phyloP scores from a whole-genome alignment of 169 alveolate genomes.

The Plasmodium berghei region DNA sequence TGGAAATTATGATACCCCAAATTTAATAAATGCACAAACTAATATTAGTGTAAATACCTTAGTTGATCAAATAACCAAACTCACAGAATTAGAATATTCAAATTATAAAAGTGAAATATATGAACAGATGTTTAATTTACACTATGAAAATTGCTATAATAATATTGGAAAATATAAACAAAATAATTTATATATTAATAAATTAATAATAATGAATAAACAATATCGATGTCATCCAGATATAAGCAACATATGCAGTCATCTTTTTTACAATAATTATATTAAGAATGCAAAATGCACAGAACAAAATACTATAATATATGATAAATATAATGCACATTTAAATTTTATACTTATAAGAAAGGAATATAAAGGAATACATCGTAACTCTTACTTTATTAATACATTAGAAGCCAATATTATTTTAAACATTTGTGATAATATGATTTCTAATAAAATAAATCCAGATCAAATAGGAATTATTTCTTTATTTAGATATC shows the following conservation, averaged over 20 bases:
- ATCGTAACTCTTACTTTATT: slow-evolving; percentile 9
- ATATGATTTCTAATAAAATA: slow-evolving; percentile 36
- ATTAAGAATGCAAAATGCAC: slow-evolving; percentile 49
- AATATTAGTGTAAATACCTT: background rate
- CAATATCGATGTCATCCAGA: slow-evolving; percentile 75
- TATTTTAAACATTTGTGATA: slow-evolving; percentile 61
- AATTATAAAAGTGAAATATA: background rate
- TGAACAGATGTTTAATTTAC: slow-evolving; percentile 38
- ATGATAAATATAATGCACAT: slow-evolving; percentile 25
- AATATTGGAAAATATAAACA: background rate
- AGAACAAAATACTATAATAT: slow-evolving; percentile 10
- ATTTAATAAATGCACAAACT: background rate
- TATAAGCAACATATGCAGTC: slow-evolving; percentile 63
- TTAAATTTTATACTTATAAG: slow-evolving; percentile 23
- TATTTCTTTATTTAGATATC: slow-evolving; percentile 21
- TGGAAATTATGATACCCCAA: background rate
- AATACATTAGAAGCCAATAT: slow-evolving; percentile 33
- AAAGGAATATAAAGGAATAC: slow-evolving; percentile 13
- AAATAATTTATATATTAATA: slow-evolving; percentile 3
- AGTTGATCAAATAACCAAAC: background rate
- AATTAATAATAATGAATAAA: slow-evolving; percentile 40
- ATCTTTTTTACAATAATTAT: slow-evolving; percentile 44
- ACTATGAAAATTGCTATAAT: slow-evolving; percentile 1
- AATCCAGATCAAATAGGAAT: slow-evolving; percentile 48
- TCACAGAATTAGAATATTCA: slow-evolving; percentile 15